A percentile compares a stretch with the other conserved stretches of the same genome.
phyloP scores from a whole-genome alignment of 495 filamentous ascomycete species.

The Hyaloscypha finlandica region DNA sequence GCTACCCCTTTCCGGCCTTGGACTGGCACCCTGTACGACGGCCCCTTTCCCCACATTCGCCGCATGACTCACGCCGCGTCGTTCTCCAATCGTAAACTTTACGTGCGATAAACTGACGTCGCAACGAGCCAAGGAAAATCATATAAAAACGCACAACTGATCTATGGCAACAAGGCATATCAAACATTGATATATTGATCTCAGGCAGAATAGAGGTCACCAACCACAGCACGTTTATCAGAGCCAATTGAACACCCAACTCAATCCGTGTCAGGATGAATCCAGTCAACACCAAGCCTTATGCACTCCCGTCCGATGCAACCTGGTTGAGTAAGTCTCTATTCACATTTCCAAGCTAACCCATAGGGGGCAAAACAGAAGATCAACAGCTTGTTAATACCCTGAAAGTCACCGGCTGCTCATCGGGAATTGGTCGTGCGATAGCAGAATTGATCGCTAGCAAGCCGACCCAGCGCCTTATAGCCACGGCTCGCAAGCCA shows the following conservation, averaged over 20 bases:
- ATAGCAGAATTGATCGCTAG: constrained; percentile 37
- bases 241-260: not conserved
- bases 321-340: constrained; percentile 50
- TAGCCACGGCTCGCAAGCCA: constrained; percentile 41
- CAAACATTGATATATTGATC: not conserved
- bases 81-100: not conserved
- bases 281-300: constrained; percentile 38
- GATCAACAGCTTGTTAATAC: not conserved
- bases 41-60: not conserved
- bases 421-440: constrained; percentile 48
- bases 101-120: no score
- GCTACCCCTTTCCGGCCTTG: no score
- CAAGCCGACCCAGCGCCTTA: constrained; percentile 36
- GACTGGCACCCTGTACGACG: no score
- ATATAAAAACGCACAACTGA: no score
- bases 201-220: not conserved
- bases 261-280: constrained; percentile 30
- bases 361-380: not conserved
- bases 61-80: not conserved
- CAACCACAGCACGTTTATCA: not conserved
- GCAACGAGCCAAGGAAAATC: no score
- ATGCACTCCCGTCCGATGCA: constrained; percentile 48
- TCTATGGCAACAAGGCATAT: no score
- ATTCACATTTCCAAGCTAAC: not conserved
- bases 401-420: constrained; percentile 50